These are phyloP conservation scores for Trichoderma gamsii DNA, from an alignment of 495 filamentous ascomycete species.

Conservation along the genomic window DNA sequence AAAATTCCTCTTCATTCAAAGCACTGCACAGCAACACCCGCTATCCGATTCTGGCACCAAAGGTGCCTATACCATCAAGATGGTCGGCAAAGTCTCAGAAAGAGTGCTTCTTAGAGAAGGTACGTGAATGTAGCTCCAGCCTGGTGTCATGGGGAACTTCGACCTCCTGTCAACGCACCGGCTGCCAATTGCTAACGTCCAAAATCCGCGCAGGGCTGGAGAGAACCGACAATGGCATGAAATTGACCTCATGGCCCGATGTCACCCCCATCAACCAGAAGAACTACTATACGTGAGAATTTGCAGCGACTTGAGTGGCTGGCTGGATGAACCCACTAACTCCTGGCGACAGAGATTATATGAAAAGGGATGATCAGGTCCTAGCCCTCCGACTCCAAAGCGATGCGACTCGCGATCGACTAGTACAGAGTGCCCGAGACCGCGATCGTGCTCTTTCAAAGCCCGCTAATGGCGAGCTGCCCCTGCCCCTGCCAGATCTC, in stretches of 20 bases:
- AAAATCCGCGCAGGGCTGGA: constrained; percentile 60
- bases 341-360: constrained; percentile 66
- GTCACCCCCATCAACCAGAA: constrained; percentile 94
- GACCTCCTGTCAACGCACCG: background rate
- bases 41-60: background rate
- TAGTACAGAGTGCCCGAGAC: constrained; percentile 79
- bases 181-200: background rate
- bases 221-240: constrained; percentile 95
- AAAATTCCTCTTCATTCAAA: background rate
- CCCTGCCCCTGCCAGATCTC: constrained; percentile 49
- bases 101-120: constrained; percentile 48
- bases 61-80: constrained; percentile 20
- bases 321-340: constrained; percentile 20
- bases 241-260: constrained; percentile 87
- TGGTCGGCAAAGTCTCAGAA: constrained; percentile 51
- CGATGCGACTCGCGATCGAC: constrained; percentile 70
- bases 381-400: constrained; percentile 79
- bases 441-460: constrained; percentile 76
- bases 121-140: constrained; percentile 21
- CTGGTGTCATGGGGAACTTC: background rate
- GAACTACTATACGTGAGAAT: constrained; percentile 96
- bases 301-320: background rate
- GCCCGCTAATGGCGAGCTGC: constrained; percentile 58
- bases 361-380: constrained; percentile 96
- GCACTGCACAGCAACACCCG: background rate